Percentiles rank a stretch among this genome's conserved stretches.
Evolutionary conservation across 1,284 basidiomycete genomes (phyloP).

Genomic region (Phellinidium pouzarii): DNA sequence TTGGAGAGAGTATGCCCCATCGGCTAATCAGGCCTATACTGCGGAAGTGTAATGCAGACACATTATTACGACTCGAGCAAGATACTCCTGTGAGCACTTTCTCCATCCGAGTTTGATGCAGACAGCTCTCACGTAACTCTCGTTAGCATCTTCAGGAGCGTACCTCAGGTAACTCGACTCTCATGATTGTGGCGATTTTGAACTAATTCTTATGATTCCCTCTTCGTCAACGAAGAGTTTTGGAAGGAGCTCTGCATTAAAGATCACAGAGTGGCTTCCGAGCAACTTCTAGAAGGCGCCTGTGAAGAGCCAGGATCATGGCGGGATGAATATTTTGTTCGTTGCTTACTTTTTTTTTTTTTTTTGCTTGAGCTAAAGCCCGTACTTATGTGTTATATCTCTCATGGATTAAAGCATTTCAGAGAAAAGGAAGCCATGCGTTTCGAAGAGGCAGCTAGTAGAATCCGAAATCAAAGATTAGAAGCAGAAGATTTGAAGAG

Average conservation of each 20-base stretch:
- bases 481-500: slow-evolving; percentile 66
- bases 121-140: slow-evolving; percentile 2
- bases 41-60: slow-evolving; percentile 62
- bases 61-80: slow-evolving; percentile 58
- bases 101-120: background rate
- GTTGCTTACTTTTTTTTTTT: slow-evolving; percentile 24
- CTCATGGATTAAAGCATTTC: slow-evolving; percentile 36
- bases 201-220: slow-evolving; percentile 19
- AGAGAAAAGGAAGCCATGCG: slow-evolving; percentile 50
- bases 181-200: slow-evolving; percentile 1
- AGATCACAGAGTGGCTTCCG: slow-evolving; percentile 46
- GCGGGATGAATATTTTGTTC: slow-evolving; percentile 62
- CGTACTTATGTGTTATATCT: slow-evolving; percentile 6
- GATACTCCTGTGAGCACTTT: slow-evolving; percentile 53
- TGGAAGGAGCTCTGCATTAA: slow-evolving; percentile 62
- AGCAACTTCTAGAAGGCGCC: slow-evolving; percentile 35
- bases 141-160: slow-evolving; percentile 48
- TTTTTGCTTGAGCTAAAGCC: background rate
- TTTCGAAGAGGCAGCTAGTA: slow-evolving; percentile 52
- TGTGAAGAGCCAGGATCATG: slow-evolving; percentile 50
- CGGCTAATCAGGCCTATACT: slow-evolving; percentile 63
- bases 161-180: slow-evolving; percentile 44
- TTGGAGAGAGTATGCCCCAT: slow-evolving; percentile 55
- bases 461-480: slow-evolving; percentile 54
- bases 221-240: slow-evolving; percentile 40